A percentile compares a stretch with the other conserved stretches of the same genome.
Evolutionary conservation across 768 basidiomycete genomes (phyloP).

Genomic region (Auriscalpium vulgare): DNA sequence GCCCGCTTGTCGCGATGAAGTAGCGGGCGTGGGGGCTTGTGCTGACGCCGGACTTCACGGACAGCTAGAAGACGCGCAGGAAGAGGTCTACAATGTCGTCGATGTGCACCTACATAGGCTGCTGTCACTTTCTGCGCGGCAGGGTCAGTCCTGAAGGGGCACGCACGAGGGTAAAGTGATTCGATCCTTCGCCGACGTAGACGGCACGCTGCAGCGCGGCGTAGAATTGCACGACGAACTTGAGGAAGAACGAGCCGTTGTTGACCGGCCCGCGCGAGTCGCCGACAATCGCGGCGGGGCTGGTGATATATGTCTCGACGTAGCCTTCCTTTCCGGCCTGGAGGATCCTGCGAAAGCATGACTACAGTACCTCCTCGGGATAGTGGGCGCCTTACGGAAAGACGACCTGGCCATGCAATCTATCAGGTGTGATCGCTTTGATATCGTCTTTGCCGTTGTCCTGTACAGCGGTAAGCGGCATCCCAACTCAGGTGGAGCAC

Average conservation of each 20-base stretch:
- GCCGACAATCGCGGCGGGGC: slow-evolving; percentile 6
- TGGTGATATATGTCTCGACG: slow-evolving; percentile 3
- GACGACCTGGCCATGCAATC: slow-evolving; percentile 2
- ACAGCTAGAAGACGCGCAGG: slow-evolving; percentile 2
- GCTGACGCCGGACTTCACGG: neutral
- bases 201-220: neutral
- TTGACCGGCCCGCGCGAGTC: neutral
- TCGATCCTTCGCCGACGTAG: slow-evolving; percentile 6
- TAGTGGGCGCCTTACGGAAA: neutral
- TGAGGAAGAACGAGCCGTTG: slow-evolving; percentile 1
- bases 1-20: slow-evolving; percentile 1
- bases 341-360: neutral
- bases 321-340: slow-evolving; percentile 1
- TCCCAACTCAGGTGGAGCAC: neutral
- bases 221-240: neutral
- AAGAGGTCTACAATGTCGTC: slow-evolving; percentile 5
- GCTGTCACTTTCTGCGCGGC: neutral
- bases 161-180: slow-evolving; percentile 6
- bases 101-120: neutral
- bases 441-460: slow-evolving; percentile 7
- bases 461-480: neutral
- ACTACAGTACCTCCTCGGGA: neutral
- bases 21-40: slow-evolving; percentile 10
- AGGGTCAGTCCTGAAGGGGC: neutral
- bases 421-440: slow-evolving; percentile 2